phyloP scores from a whole-genome alignment of 2,329 filamentous ascomycete species.

The Colletotrichum sp. region DNA sequence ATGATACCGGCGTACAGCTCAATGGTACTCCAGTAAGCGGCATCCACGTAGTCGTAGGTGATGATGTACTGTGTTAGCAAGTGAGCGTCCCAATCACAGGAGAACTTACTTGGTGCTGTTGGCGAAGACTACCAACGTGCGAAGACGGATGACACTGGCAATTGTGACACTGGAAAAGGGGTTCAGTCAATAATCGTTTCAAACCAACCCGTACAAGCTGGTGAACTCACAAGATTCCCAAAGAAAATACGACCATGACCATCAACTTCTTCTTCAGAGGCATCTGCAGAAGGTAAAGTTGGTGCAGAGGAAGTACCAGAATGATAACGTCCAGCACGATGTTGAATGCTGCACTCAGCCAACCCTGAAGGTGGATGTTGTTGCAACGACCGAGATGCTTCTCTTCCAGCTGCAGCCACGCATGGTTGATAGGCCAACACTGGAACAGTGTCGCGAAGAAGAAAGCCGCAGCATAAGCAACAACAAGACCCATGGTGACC shows the following conservation, averaged over 20 bases:
- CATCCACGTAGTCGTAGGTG: not conserved
- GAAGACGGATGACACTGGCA: not conserved
- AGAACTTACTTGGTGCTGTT: not conserved
- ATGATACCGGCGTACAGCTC: conserved; percentile 7
- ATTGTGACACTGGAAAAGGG: not conserved
- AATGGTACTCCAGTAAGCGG: conserved; percentile 15
- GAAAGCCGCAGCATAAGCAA: not conserved
- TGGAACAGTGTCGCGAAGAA: conserved; percentile 7
- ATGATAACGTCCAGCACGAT: conserved; percentile 24
- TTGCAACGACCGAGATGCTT: not conserved
- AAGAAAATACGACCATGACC: conserved; percentile 20
- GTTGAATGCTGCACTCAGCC: conserved; percentile 18
- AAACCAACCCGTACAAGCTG: not conserved
- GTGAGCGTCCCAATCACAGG: too few species aligned
- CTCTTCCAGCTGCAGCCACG: not conserved
- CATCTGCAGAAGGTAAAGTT: conserved; percentile 23
- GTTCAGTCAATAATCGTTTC: not conserved
- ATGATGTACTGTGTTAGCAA: not conserved
- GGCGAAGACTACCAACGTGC: not conserved
- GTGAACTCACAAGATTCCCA: conserved; percentile 23
- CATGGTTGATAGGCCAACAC: conserved; percentile 5
- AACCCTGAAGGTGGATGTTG: conserved; percentile 4
- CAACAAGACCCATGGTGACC: not conserved
- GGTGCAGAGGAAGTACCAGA: conserved; percentile 20
- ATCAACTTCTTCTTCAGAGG: conserved; percentile 21